Base-by-base conservation (phyloP, 2,329 filamentous ascomycete species). In the Fonsecaea monophora region DNA sequence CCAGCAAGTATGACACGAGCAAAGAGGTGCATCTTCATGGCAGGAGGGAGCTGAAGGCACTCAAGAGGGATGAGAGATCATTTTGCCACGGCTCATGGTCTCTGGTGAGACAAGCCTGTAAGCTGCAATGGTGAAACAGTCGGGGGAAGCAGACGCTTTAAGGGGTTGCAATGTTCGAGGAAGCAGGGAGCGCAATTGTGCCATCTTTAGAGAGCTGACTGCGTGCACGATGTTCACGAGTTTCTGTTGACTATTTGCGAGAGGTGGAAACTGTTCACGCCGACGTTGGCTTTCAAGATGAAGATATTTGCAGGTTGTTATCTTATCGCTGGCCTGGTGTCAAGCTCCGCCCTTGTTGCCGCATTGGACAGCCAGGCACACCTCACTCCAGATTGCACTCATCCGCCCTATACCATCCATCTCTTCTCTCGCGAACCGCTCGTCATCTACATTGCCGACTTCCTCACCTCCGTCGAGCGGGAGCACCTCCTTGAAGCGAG, bases 361-460 rank as follows among this genome's bases (percentile, higher is more conserved):
- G 45, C 45, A 50, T 50, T 50, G 18, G 21, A 50, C 45, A 50
- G 18, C 45, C 45, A 50, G 45, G 45, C 45, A 13, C 9, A 5
- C 45, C 21, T 50, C 45, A 12, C 21, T 7, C 55, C 42, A 13
- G 55, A 40, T 7, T 64, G 62, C 30, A n/a, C 35, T 18, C 50
- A 59, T 21, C 37, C 62, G 15, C 40, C 15, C 38, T 64, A 64
- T 21, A 57, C 21, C 4, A 15, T 59, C 18, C 62, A 59, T 18
- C 25, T 64, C n/a, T 15, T 64, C 18, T 84, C 79, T 53, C 79
- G 81, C 62, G 81, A 82, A 63, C 85, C 85, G 21, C 73, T 87
- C 42, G 82, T 87, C 2, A 72, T 87, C 3, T 87, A 87, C 67
- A 75, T 87, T 12, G 83, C 86, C 75, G 77, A 81, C 18, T 87